A percentile compares a stretch with the other conserved stretches of the same genome.
phyloP scores from a whole-genome alignment of 202 grass and related monocot genomes.

The Zoysia matrella region DNA sequence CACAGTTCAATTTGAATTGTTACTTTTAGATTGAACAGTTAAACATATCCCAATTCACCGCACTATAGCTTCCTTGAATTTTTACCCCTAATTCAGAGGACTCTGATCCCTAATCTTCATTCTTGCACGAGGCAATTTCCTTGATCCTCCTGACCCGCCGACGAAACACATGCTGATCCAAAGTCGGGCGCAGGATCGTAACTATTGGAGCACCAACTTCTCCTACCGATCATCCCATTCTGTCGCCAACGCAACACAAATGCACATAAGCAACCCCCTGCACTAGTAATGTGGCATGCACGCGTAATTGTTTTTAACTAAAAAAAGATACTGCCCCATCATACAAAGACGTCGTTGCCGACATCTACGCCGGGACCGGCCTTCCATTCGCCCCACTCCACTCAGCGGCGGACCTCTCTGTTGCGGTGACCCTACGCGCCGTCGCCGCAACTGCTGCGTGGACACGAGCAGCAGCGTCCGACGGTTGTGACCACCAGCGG shows the following conservation, averaged over 20 bases:
- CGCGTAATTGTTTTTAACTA: too few relatives aligned
- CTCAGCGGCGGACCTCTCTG: neutral
- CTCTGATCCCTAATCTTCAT: neutral
- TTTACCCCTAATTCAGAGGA: too few relatives aligned
- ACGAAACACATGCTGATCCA: slow-evolving; percentile 23
- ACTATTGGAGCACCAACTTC: slow-evolving; percentile 39
- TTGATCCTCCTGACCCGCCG: slow-evolving; percentile 16
- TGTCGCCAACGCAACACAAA: neutral
- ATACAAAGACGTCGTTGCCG: neutral
- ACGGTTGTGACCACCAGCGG: slow-evolving; percentile 15
- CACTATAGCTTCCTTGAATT: too few relatives aligned
- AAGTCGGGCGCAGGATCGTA: slow-evolving; percentile 18
- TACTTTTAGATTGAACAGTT: too few relatives aligned
- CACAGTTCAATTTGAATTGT: too few relatives aligned
- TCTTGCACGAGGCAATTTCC: slow-evolving; percentile 46
- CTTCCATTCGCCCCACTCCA: slow-evolving; percentile 50
- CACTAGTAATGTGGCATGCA: too few relatives aligned
- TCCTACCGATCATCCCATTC: slow-evolving; percentile 20
- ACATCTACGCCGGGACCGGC: neutral
- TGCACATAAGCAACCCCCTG: too few relatives aligned
- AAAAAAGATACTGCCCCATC: neutral
- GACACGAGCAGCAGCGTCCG: slow-evolving; percentile 47
- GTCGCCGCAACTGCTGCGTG: slow-evolving; percentile 35
- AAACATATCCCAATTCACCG: too few relatives aligned
- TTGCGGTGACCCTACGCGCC: neutral